Evolutionary conservation across 2,329 filamentous ascomycete species (phyloP), one percentile per base, ranked within the genome.

Genomic region (Penicillium brevicompactum): DNA sequence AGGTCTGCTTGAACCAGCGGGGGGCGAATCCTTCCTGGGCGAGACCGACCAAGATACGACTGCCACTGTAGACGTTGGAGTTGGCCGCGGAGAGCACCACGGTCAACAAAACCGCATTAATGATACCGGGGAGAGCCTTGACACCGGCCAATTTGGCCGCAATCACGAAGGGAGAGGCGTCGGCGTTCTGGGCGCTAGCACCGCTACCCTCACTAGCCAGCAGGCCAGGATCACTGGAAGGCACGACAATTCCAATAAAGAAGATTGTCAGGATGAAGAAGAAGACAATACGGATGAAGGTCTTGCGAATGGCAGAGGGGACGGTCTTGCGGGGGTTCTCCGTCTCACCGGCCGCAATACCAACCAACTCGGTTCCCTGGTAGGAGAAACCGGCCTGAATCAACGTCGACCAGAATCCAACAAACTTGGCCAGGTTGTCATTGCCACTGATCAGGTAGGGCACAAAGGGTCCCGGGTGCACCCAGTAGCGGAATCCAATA

Each of bases 281-380:
- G 60, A 81, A 75, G 52, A 91, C 80, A 60, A 92, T 90, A 55
- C 87, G 84, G 82, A 84, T 90, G 73, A 90, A 92, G 0, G 88
- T 90, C 76, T 84, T 87, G 50, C 84, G 83, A 64, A 91, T 89
- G 11, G 89, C 89, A 9, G 79, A 76, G 1, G 89, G 89, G 46
- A 92, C 87, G 21, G 84, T 86, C 73, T 86, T 88, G 63, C 83
- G 81, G 6, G 89, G 89, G 71, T 91, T 85, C 46, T 83, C 82
- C 8, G 87, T 87, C 76, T 92, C 89, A 60, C 89, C 89, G 9
- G 89, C 89, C 14, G 87, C 88, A 46, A 92, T 85, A 58, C 86
- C 89, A 11, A 91, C 88, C 18, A 91, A 81, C 74, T 92, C 89
- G 8, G 87, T 84, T 46, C 89, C 89, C 71, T 70, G 68, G 53